These are phyloP conservation scores for Citrus medica DNA, from an alignment of 345 rosid genomes.

Conservation along the genomic window DNA sequence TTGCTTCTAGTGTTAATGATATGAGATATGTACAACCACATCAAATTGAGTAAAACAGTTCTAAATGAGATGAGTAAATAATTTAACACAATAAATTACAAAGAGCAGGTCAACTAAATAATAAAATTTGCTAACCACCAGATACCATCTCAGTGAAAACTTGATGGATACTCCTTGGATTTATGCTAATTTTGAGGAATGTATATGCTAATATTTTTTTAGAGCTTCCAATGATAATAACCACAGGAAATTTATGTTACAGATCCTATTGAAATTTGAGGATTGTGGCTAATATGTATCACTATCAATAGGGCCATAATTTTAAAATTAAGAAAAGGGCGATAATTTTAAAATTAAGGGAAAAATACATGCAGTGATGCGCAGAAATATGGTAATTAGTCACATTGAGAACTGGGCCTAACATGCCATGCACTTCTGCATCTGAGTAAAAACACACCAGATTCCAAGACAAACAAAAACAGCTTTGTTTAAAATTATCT, in stretches of 20 bases:
- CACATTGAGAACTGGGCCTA: not conserved
- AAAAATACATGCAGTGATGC: not conserved
- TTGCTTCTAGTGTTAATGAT: not conserved
- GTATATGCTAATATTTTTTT: not conserved
- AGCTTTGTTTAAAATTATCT: not conserved
- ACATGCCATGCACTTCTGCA: not conserved
- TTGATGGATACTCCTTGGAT: not conserved
- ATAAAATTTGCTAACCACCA: not conserved
- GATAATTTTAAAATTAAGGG: no score
- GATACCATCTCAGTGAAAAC: not conserved
- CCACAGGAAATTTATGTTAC: not conserved
- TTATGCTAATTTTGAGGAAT: not conserved
- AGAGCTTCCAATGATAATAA: not conserved
- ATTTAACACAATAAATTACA: not conserved
- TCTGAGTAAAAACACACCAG: not conserved
- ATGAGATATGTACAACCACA: constrained; percentile 1
- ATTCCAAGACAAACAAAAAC: not conserved
- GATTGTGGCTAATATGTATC: not conserved
- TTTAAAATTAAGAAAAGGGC: not conserved
- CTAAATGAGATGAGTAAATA: not conserved
- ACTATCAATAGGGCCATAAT: not conserved
- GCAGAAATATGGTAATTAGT: not conserved
- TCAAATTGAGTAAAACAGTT: not conserved
- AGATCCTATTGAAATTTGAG: not conserved
- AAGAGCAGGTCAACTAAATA: not conserved